phyloP scores from a whole-genome alignment of 495 filamentous ascomycete genomes.

The Xylaria nigripes region DNA sequence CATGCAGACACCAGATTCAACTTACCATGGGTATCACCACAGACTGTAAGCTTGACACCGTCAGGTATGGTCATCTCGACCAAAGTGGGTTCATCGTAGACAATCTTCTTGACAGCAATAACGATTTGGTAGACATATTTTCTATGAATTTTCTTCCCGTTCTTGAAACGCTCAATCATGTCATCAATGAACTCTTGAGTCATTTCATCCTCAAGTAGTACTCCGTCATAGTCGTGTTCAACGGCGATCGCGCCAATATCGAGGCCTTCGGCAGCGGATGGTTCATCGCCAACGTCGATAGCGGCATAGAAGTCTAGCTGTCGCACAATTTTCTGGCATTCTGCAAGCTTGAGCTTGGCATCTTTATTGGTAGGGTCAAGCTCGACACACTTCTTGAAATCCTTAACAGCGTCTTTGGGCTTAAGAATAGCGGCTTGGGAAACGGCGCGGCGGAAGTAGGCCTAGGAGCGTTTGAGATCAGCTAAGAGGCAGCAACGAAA shows the following conservation, averaged over 20 bases:
- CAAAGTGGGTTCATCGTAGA: conserved; percentile 93
- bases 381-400: conserved; percentile 87
- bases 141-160: conserved; percentile 84
- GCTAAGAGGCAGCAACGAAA: not conserved
- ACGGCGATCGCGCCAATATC: conserved; percentile 79
- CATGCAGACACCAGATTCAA: conserved; percentile 7
- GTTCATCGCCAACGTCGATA: conserved; percentile 86
- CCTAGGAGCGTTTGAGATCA: conserved; percentile 39
- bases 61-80: conserved; percentile 79
- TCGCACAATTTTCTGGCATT: conserved; percentile 88
- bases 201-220: conserved; percentile 71
- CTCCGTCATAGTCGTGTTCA: conserved; percentile 79
- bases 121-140: conserved; percentile 98
- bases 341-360: conserved; percentile 79
- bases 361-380: conserved; percentile 80
- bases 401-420: conserved; percentile 76
- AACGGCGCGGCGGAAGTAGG: conserved; percentile 89
- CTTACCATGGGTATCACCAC: conserved; percentile 92
- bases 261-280: conserved; percentile 82
- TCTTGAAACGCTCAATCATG: conserved; percentile 93
- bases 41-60: conserved; percentile 79
- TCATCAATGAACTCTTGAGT: conserved; percentile 93
- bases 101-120: conserved; percentile 77
- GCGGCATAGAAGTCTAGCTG: conserved; percentile 86
- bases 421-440: conserved; percentile 84